Evolutionary conservation across 2,329 filamentous ascomycete species (phyloP).

Genomic region (Paecilomyces sp.): DNA sequence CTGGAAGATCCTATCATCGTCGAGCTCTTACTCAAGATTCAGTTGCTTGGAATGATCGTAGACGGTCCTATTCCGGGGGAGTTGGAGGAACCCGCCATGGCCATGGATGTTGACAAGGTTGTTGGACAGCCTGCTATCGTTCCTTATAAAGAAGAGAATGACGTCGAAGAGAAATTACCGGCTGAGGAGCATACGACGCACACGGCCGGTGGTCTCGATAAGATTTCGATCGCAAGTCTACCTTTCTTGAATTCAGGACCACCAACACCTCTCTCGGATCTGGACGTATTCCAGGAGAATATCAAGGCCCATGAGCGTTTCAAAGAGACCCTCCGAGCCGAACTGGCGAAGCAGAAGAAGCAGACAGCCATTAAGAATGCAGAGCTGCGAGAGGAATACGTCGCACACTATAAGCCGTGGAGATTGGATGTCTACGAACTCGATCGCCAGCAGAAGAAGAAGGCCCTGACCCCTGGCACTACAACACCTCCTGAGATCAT

Average conservation of each 20-base stretch:
- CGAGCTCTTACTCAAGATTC: constrained; percentile 34
- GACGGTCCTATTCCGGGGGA: constrained; percentile 24
- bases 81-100: constrained; percentile 15
- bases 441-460: constrained; percentile 34
- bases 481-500: constrained; percentile 25
- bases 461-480: constrained; percentile 28
- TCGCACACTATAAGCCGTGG: constrained; percentile 38
- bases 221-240: constrained; percentile 35
- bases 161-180: constrained; percentile 9
- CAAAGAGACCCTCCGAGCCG: constrained; percentile 29
- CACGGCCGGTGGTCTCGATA: constrained; percentile 11
- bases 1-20: constrained; percentile 37
- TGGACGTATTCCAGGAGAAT: constrained; percentile 39
- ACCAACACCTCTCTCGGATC: constrained; percentile 37
- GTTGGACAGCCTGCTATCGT: constrained; percentile 9
- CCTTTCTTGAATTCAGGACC: constrained; percentile 38
- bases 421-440: constrained; percentile 34
- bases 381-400: constrained; percentile 32
- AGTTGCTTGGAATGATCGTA: constrained; percentile 36
- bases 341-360: constrained; percentile 32
- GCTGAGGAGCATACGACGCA: neutral
- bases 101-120: constrained; percentile 11
- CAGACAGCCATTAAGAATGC: constrained; percentile 33
- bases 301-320: constrained; percentile 27
- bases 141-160: constrained; percentile 13